Conservation (phyloP, 176 grass and related monocot species). For the Poa annua region DNA sequence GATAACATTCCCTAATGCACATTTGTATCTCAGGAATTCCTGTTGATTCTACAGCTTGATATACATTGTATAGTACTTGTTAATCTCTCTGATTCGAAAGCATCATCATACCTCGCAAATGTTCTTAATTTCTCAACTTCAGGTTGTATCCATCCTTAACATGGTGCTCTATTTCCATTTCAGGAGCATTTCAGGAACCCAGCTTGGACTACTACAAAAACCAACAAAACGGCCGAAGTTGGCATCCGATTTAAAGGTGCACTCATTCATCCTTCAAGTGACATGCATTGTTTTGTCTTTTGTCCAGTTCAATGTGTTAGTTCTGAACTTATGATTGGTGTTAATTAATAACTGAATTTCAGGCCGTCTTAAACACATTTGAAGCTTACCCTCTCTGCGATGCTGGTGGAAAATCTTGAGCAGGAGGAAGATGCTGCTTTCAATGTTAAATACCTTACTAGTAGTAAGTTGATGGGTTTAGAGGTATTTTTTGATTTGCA, state of each 20-base stretch:
- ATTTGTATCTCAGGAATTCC: slow-evolving; percentile 59
- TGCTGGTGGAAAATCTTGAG: slow-evolving; percentile 81
- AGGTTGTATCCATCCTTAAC: background rate
- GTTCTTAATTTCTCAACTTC: background rate
- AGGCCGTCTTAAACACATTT: slow-evolving; percentile 94
- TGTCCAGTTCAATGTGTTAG: slow-evolving; percentile 17
- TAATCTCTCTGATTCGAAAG: slow-evolving; percentile 8
- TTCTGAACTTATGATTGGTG: slow-evolving; percentile 33
- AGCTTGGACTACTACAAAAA: slow-evolving; percentile 59
- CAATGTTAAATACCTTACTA: slow-evolving; percentile 94
- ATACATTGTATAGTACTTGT: background rate
- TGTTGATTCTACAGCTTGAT: slow-evolving; percentile 93
- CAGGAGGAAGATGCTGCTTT: slow-evolving; percentile 85
- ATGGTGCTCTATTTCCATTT: background rate
- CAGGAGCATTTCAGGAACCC: slow-evolving; percentile 70
- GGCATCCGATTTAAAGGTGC: slow-evolving; percentile 56
- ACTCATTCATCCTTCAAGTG: slow-evolving; percentile 12
- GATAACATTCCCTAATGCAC: no score
- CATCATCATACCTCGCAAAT: background rate
- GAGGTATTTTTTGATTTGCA: slow-evolving; percentile 63
- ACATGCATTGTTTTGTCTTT: background rate
- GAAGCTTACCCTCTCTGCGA: slow-evolving; percentile 91
- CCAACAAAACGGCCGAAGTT: slow-evolving; percentile 84
- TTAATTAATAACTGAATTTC: slow-evolving; percentile 32
- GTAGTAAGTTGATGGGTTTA: slow-evolving; percentile 95